A percentile compares a stretch with the other conserved stretches of the same genome.
These are phyloP conservation scores for Sicyos baderoa DNA, from an alignment of 306 rosid species.

Conservation along the genomic window DNA sequence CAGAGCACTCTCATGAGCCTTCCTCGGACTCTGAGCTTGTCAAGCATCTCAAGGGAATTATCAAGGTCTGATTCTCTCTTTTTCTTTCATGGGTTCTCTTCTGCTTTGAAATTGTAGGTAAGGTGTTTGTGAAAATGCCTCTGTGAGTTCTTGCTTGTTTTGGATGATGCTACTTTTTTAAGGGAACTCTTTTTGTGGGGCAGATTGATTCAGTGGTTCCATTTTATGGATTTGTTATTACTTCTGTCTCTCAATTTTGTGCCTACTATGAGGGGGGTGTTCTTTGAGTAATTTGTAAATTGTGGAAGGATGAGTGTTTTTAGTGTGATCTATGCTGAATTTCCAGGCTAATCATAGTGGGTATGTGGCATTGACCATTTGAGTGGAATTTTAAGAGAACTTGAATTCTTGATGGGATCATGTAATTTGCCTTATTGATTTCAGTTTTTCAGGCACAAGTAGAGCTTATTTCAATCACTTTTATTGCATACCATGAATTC, in stretches of 20 bases:
- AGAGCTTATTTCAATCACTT: constrained; percentile 2
- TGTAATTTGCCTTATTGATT: no score
- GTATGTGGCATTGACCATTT: no score
- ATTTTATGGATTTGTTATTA: not conserved
- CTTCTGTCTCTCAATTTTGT: not conserved
- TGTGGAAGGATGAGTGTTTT: not conserved
- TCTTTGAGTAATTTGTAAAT: not conserved
- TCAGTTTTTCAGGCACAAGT: no score
- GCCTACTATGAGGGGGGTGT: not conserved
- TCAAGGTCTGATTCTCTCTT: constrained; percentile 26
- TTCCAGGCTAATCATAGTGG: not conserved
- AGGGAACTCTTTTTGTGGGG: not conserved
- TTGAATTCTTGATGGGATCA: no score
- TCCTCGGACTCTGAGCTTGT: constrained; percentile 42
- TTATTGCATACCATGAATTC: not conserved
- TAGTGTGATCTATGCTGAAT: not conserved
- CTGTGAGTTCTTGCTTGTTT: not conserved
- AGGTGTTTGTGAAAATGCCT: constrained; percentile 14
- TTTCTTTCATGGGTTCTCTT: not conserved
- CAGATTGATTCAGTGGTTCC: not conserved
- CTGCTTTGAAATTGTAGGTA: constrained; percentile 1
- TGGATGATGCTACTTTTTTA: not conserved
- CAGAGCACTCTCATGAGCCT: constrained; percentile 45
- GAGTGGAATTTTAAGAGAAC: no score
- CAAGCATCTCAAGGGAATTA: constrained; percentile 51